phyloP scores from a whole-genome alignment of 2,329 filamentous ascomycete species.

The Alternaria dauci region DNA sequence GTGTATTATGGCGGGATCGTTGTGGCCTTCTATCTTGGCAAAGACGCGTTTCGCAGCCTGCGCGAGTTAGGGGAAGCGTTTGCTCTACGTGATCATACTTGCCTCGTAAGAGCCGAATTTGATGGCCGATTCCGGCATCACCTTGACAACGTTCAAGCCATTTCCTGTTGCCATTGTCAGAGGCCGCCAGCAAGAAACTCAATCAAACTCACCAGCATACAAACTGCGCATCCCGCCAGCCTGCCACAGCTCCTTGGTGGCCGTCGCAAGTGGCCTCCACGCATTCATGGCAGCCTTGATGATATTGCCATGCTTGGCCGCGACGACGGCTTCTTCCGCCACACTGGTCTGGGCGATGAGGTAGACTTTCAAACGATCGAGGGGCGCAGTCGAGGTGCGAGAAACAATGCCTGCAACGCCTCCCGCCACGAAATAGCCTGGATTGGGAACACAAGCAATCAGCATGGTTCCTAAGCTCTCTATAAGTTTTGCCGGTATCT shows the following conservation, averaged over 20 bases:
- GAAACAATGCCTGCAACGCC: conserved; percentile 94
- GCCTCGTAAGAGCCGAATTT: conserved; percentile 97
- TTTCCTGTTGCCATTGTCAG: conserved; percentile 69
- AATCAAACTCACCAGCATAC: conserved; percentile 78
- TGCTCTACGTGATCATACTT: conserved; percentile 28
- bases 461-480: conserved; percentile 56
- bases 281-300: conserved; percentile 71
- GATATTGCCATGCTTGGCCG: conserved; percentile 74
- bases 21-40: conserved; percentile 85
- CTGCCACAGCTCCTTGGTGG: conserved; percentile 80
- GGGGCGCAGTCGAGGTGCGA: conserved; percentile 91
- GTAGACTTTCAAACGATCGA: conserved; percentile 97
- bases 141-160: conserved; percentile 94
- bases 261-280: conserved; percentile 73
- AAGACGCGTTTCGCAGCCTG: conserved; percentile 86
- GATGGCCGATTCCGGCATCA: conserved; percentile 98
- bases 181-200: conserved; percentile 14
- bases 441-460: conserved; percentile 74
- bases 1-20: conserved; percentile 79
- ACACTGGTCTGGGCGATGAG: conserved; percentile 87
- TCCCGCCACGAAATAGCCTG: conserved; percentile 98
- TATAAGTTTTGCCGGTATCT: conserved; percentile 39
- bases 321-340: conserved; percentile 66
- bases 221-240: conserved; percentile 87
- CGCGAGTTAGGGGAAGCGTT: conserved; percentile 20